Percentiles rank a stretch among this genome's conserved stretches.
Evolutionary conservation across 495 filamentous ascomycete genomes (phyloP).

Genomic region (Penicillium bialowiezense): DNA sequence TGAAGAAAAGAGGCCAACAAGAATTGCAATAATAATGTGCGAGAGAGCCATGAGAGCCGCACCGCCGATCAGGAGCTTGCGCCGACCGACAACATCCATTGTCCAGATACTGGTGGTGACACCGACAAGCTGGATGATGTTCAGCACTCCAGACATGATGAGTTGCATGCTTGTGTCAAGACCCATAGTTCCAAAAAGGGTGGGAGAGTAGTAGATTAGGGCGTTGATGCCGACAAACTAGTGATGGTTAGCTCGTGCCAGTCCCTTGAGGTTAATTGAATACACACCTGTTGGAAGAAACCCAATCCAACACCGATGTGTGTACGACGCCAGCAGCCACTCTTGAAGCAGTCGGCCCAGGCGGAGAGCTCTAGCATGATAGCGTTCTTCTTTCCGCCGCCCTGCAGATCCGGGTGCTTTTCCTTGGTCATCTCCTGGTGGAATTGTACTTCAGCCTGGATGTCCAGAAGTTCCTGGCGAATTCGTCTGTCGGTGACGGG

Average conservation of each 20-base stretch:
- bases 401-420: constrained; percentile 45
- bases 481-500: constrained; percentile 41
- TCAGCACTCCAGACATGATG: constrained; percentile 58
- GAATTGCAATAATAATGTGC: constrained; percentile 49
- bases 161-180: constrained; percentile 54
- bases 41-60: constrained; percentile 46
- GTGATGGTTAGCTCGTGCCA: constrained; percentile 6
- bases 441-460: constrained; percentile 49
- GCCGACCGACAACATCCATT: constrained; percentile 47
- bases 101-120: constrained; percentile 47
- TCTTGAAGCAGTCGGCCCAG: constrained; percentile 48
- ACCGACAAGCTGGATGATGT: constrained; percentile 51
- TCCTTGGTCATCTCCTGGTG: constrained; percentile 45
- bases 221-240: constrained; percentile 52
- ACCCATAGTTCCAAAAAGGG: constrained; percentile 57
- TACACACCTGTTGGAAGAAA: constrained; percentile 52
- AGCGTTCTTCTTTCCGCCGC: constrained; percentile 23
- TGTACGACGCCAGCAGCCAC: constrained; percentile 53
- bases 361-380: constrained; percentile 42
- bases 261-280: background rate
- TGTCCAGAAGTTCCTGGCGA: constrained; percentile 49
- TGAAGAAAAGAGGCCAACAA: constrained; percentile 42
- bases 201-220: constrained; percentile 56
- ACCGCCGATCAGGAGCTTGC: constrained; percentile 44
- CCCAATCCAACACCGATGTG: constrained; percentile 52